Evolutionary conservation across 2,329 filamentous ascomycete genomes (phyloP).

Genomic region (Fusarium continuum): DNA sequence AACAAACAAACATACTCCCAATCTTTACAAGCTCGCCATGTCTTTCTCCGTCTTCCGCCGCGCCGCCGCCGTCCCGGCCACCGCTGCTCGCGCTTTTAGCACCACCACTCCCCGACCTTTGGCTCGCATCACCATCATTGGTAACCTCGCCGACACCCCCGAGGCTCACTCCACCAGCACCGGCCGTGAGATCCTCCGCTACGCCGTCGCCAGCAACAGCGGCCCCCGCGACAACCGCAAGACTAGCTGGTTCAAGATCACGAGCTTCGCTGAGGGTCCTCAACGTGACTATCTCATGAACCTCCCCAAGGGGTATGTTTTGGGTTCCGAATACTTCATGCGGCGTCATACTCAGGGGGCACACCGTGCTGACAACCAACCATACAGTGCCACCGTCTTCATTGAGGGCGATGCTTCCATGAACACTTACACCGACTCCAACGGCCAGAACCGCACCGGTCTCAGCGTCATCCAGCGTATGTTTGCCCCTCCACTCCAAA

Average conservation of each 20-base stretch:
- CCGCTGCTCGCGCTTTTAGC: conserved; percentile 76
- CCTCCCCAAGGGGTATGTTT: conserved; percentile 86
- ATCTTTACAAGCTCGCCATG: conserved; percentile 42
- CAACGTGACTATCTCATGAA: conserved; percentile 76
- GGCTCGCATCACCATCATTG: conserved; percentile 86
- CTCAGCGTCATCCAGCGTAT: conserved; percentile 84
- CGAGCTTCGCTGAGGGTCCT: conserved; percentile 76
- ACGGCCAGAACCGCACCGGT: conserved; percentile 71
- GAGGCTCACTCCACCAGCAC: conserved; percentile 76
- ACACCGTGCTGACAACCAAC: conserved; percentile 24
- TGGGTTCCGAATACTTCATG: not conserved
- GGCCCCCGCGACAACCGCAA: conserved; percentile 75
- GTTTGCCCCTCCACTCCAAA: conserved; percentile 50
- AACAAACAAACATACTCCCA: not conserved
- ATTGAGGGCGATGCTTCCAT: conserved; percentile 85
- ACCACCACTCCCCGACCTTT: conserved; percentile 71
- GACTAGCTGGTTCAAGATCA: conserved; percentile 87
- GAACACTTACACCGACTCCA: conserved; percentile 71
- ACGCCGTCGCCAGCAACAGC: conserved; percentile 74
- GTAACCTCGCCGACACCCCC: conserved; percentile 81
- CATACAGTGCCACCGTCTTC: conserved; percentile 75
- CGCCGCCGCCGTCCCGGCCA: conserved; percentile 58
- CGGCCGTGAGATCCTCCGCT: conserved; percentile 79
- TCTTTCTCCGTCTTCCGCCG: conserved; percentile 64
- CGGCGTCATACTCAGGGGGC: not conserved